phyloP scores from a whole-genome alignment of 495 filamentous ascomycete species.

The Penicillium malachiteum region DNA sequence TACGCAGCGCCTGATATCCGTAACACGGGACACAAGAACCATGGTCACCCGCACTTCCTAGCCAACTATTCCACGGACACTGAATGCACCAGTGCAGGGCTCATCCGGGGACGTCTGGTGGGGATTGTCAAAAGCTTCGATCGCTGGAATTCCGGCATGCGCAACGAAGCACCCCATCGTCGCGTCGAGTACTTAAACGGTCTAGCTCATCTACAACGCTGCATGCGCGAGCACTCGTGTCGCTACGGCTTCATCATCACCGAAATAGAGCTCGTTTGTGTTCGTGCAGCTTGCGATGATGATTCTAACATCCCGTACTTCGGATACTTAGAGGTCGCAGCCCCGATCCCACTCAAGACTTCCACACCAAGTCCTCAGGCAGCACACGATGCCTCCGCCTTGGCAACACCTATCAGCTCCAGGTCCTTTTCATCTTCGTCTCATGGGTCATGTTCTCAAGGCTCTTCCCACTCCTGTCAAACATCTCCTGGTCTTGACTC shows the following conservation, averaged over 20 bases:
- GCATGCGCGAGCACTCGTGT: constrained; percentile 89
- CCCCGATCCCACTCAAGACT: constrained; percentile 54
- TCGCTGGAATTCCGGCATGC: constrained; percentile 92
- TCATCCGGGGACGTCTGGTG: constrained; percentile 75
- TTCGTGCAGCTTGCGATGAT: constrained; percentile 70
- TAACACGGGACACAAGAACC: constrained; percentile 48
- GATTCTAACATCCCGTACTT: constrained; percentile 73
- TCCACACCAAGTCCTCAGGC: constrained; percentile 10
- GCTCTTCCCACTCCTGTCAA: constrained; percentile 14
- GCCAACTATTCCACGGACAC: constrained; percentile 71
- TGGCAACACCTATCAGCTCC: constrained; percentile 26
- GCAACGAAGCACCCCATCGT: constrained; percentile 72
- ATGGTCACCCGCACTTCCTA: constrained; percentile 59
- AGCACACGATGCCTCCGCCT: constrained; percentile 10
- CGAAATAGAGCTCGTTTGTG: constrained; percentile 89
- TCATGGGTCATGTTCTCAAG: constrained; percentile 16
- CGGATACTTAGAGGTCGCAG: constrained; percentile 75
- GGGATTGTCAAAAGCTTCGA: constrained; percentile 87
- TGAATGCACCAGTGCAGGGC: constrained; percentile 68
- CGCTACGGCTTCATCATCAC: constrained; percentile 94
- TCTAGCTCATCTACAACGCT: constrained; percentile 77
- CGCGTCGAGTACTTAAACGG: constrained; percentile 83
- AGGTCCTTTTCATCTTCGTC: constrained; percentile 27
- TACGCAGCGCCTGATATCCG: constrained; percentile 56
- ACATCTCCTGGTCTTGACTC: constrained; percentile 9